Evolutionary conservation across 2,329 filamentous ascomycete species (phyloP).

Genomic region (Hyphodiscus sp.): DNA sequence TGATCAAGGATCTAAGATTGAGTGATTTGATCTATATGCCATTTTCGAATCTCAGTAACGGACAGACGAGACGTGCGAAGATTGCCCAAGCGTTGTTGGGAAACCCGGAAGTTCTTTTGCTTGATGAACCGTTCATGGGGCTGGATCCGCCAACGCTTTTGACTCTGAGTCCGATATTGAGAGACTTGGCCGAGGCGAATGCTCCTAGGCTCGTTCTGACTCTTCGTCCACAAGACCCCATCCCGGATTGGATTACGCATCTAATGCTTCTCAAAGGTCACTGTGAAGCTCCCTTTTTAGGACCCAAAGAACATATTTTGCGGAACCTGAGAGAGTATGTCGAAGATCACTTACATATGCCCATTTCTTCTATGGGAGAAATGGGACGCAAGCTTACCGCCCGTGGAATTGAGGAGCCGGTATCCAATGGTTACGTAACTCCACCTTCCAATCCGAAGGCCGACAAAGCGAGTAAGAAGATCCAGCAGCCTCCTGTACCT

Average conservation of each 20-base stretch:
- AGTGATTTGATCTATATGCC: conserved; percentile 68
- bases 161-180: conserved; percentile 64
- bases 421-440: background rate
- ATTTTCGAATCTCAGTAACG: conserved; percentile 86
- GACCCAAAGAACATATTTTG: conserved; percentile 57
- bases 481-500: background rate
- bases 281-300: conserved; percentile 59
- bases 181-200: conserved; percentile 57
- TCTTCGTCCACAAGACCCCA: conserved; percentile 74
- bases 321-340: conserved; percentile 44
- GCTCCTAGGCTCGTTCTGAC: conserved; percentile 70
- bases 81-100: conserved; percentile 81
- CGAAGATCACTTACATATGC: conserved; percentile 25
- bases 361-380: conserved; percentile 22
- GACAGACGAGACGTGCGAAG: conserved; percentile 78
- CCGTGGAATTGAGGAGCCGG: conserved; percentile 21
- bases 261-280: conserved; percentile 64
- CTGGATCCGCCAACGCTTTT: conserved; percentile 78
- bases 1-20: conserved; percentile 66
- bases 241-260: conserved; percentile 90
- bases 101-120: conserved; percentile 71
- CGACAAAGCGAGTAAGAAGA: background rate
- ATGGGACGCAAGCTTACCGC: conserved; percentile 24
- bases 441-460: background rate
- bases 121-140: conserved; percentile 96